Percentiles rank a stretch among this genome's conserved stretches.
Evolutionary conservation across 2,329 filamentous ascomycete genomes (phyloP).

Genomic region (Scedosporium boydii): DNA sequence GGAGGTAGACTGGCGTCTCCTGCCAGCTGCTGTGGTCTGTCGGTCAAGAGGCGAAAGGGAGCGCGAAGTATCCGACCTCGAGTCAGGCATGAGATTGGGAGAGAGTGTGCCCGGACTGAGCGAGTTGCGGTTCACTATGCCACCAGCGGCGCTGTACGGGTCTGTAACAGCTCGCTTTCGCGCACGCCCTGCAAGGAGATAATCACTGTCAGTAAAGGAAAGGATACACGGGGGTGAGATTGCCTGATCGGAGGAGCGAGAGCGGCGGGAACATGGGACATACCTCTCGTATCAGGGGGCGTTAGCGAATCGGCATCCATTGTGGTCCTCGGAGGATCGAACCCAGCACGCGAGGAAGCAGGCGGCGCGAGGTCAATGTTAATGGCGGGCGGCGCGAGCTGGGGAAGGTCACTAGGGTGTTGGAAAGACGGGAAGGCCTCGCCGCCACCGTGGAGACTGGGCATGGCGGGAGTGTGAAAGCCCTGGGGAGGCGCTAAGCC

Average conservation of each 20-base stretch:
- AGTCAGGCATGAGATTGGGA: constrained; percentile 37
- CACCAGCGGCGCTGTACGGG: constrained; percentile 42
- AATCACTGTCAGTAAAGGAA: not conserved
- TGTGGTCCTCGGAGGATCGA: constrained; percentile 50
- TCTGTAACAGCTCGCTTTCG: constrained; percentile 48
- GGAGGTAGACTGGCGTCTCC: constrained; percentile 53
- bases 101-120: constrained; percentile 33
- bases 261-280: constrained; percentile 13
- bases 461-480: not conserved
- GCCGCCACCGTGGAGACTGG: constrained; percentile 4
- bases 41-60: constrained; percentile 52
- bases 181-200: constrained; percentile 29
- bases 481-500: constrained; percentile 28
- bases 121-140: constrained; percentile 27
- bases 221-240: constrained; percentile 4
- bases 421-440: constrained; percentile 45
- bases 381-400: constrained; percentile 88
- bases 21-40: constrained; percentile 29
- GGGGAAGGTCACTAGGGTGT: constrained; percentile 51
- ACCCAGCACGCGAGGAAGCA: constrained; percentile 37
- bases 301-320: constrained; percentile 71
- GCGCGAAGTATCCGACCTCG: constrained; percentile 35
- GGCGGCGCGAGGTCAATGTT: constrained; percentile 90
- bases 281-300: constrained; percentile 61
- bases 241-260: not conserved